Base-by-base conservation (phyloP, 2,329 filamentous ascomycete species). In the Acephala macrosclerotiorum region DNA sequence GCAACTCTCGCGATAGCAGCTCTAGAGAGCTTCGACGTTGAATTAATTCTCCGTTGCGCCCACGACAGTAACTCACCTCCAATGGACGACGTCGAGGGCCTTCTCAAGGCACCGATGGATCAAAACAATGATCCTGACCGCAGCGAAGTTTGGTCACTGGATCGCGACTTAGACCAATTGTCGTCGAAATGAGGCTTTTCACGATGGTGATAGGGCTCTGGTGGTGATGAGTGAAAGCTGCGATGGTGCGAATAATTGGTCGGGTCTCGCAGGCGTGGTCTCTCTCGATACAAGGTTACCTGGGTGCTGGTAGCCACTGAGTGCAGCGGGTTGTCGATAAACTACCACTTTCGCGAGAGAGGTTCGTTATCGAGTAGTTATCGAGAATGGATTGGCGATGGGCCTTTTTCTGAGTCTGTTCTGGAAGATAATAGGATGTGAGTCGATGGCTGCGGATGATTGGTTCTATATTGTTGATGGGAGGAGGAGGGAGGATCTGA, bases 141-240 rank as follows among this genome's bases (percentile, higher is more conserved):
- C 75, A 75, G 73, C 40, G 61, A 33, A 35, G 42, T 62, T 61
- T 49, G 71, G 74, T 76, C 75, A 76, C 69, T 63, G 68, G 73
- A 76, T 73, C 58, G 60, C n/a, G 63, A 47, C 22, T 55, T 67
- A 63, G 68, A 65, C 75, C 75, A 76, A 75, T 75, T 75, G 66
- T 59, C 49, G 67, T 66, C 36, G 51, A 60, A 63, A 73, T 66
- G 73, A 72, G 67, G 73, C 63, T 67, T 66, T 66, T 74, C 63
- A 67, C 66, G 70, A 71, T 63, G 68, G 29, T 75, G 73, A 75
- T 75, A 73, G 74, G 74, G 68, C 68, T 70, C 69, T 58, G 67
- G 57, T 51, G 66, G 67, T 65, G 55, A 62, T 47, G 25, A 40
- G 66, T 55, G 66, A 58, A 59, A 8, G 36, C 14, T 29, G 22